Base-by-base conservation (phyloP, 768 basidiomycete genomes). In the Suillus sp. region DNA sequence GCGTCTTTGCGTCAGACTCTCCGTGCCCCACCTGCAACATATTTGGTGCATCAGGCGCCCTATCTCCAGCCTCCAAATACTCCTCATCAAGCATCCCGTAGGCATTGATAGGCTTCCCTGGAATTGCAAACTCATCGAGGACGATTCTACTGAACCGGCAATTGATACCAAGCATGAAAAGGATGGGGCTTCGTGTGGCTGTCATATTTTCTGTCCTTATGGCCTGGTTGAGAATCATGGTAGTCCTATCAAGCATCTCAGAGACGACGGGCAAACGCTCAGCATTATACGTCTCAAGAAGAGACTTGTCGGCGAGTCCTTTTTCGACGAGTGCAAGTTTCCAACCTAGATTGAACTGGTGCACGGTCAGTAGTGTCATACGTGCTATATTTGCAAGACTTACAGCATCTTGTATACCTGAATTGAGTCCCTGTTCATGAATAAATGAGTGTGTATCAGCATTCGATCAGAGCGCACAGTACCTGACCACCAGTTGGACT, bases 131-230 rank as follows among this genome's bases (percentile, higher is more conserved):
- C 3, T 64, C 65, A 16, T 62, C 65, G 32, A 66, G 50, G 38
- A 66, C 35, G 40, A 66, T 64, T 35, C 53, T 18, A 48, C 67
- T 60, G 61, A 27, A 62, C 43, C 67, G 51, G 61, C 61, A 62
- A 60, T 67, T 67, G 64, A 68, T 54, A 37, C 62, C 61, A 38
- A 84, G 77, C 68, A 82, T 80, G 18, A n/a, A 47, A 11, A 65
- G 53, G 20, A 56, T 50, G 14, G 48, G 48, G 16, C 7, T 70
- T 65, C 5, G 80, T 63, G 1, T 0, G 10, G 9, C 1, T 65
- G 1, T 59, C 62, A 25, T 70, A 68, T 18, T 38, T 35, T 9
- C 43, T 45, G 42, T 22, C 34, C 22, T 57, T n/a, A 60, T 32
- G 22, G 54, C 47, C 22, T 62, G 32, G 11, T 45, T 48, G 25